Evolutionary conservation across 805 yeast genomes (phyloP).

Genomic region (Metschnikowia anglica): DNA sequence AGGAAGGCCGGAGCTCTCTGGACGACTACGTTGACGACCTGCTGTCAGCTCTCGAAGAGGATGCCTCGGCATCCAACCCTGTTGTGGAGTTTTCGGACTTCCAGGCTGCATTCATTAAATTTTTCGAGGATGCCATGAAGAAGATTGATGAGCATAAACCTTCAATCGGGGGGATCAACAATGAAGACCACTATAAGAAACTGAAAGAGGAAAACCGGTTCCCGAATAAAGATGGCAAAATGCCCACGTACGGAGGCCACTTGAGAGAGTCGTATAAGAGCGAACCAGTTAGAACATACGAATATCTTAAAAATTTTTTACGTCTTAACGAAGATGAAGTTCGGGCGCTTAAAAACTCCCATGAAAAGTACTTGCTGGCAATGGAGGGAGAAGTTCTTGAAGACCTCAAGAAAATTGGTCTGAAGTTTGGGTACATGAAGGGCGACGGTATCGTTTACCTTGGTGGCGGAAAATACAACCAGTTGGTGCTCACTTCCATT

Average conservation of each 20-base stretch:
- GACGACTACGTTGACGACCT: no score
- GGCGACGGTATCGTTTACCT: conserved; percentile 43
- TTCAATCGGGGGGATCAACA: conserved; percentile 22
- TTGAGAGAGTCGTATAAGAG: conserved; percentile 30
- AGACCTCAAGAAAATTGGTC: conserved; percentile 22
- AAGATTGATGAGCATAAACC: conserved; percentile 26
- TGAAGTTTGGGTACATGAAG: conserved; percentile 25
- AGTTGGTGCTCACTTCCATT: conserved; percentile 35
- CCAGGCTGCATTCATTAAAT: conserved; percentile 18
- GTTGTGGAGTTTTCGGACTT: conserved; percentile 15
- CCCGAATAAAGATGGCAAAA: conserved; percentile 26
- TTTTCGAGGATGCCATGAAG: conserved; percentile 23
- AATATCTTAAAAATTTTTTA: conserved; percentile 25
- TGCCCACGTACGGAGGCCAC: conserved; percentile 37
- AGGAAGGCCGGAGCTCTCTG: neutral
- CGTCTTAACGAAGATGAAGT: conserved; percentile 24
- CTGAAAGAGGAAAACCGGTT: conserved; percentile 20
- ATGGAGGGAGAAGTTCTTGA: conserved; percentile 27
- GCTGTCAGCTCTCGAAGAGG: neutral
- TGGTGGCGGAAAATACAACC: conserved; percentile 39
- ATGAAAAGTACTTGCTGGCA: conserved; percentile 21
- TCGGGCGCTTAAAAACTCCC: conserved; percentile 22
- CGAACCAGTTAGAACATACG: conserved; percentile 31
- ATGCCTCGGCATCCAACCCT: neutral
- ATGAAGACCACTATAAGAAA: conserved; percentile 29